Conservation (phyloP, 1,284 basidiomycete species). For the Puccinia triticina region DNA sequence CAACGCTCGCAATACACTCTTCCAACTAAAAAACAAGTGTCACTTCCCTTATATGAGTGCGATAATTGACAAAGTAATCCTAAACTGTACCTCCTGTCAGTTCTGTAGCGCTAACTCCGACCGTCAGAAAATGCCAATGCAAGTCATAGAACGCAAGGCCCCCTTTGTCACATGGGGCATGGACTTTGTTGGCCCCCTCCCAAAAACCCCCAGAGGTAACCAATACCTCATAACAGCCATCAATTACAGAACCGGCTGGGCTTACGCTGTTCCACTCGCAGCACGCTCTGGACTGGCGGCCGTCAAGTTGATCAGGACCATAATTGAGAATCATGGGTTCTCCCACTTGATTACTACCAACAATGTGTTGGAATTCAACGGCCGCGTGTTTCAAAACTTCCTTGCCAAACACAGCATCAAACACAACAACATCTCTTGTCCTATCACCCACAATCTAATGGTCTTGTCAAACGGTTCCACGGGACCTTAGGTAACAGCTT, state of each 20-base stretch:
- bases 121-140: neutral
- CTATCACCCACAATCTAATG: conserved; percentile 11
- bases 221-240: neutral
- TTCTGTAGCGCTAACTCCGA: neutral
- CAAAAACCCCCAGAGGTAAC: neutral
- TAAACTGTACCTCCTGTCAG: neutral
- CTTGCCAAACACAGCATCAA: neutral
- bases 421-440: neutral
- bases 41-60: neutral
- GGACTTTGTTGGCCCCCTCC: conserved; percentile 1
- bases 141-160: neutral
- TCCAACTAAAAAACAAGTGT: neutral
- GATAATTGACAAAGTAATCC: neutral
- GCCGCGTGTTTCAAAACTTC: neutral
- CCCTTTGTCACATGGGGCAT: conserved; percentile 5
- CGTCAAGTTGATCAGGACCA: neutral
- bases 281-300: neutral
- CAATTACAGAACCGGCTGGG: neutral
- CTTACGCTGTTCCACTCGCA: neutral
- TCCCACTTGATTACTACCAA: neutral
- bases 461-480: neutral
- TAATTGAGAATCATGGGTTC: neutral
- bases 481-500: neutral
- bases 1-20: neutral
- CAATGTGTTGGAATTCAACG: neutral